Percentiles rank a stretch among this genome's conserved stretches.
phyloP scores from a whole-genome alignment of 345 rosid species.

The Euphorbia pulcherrima region DNA sequence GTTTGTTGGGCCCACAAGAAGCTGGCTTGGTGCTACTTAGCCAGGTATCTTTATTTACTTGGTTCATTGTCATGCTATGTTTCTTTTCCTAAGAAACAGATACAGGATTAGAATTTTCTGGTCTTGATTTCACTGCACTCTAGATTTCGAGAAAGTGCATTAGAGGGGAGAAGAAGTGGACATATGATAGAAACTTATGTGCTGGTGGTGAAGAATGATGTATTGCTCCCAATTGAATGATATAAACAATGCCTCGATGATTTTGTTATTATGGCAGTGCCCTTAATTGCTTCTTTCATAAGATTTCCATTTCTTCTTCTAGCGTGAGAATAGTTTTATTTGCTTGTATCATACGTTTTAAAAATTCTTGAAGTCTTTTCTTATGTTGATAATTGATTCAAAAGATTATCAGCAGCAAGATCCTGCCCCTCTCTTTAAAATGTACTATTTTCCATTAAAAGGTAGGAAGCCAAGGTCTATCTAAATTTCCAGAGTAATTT shows the following conservation, averaged over 20 bases:
- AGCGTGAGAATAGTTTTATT: neutral
- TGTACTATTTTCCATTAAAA: neutral
- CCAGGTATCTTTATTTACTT: constrained; percentile 45
- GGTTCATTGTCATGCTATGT: neutral
- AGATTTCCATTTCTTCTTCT: neutral
- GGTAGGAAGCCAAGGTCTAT: neutral
- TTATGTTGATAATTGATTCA: neutral
- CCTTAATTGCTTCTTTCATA: neutral
- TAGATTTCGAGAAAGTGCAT: neutral
- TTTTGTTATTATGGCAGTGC: neutral
- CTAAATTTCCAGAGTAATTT: neutral
- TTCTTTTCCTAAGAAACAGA: neutral
- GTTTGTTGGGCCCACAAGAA: constrained; percentile 55
- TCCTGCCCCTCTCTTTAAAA: neutral
- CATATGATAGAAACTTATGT: neutral
- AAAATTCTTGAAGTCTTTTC: neutral
- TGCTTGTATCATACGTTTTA: neutral
- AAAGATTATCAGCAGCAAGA: neutral
- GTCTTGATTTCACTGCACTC: neutral
- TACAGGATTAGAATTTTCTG: neutral
- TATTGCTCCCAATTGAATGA: neutral
- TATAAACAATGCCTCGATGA: neutral
- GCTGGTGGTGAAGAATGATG: neutral
- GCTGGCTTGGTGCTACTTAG: constrained; percentile 70
- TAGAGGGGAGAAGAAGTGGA: neutral